These are phyloP conservation scores for Rhizopogon roseolus DNA, from an alignment of 768 basidiomycete genomes.

Conservation along the genomic window DNA sequence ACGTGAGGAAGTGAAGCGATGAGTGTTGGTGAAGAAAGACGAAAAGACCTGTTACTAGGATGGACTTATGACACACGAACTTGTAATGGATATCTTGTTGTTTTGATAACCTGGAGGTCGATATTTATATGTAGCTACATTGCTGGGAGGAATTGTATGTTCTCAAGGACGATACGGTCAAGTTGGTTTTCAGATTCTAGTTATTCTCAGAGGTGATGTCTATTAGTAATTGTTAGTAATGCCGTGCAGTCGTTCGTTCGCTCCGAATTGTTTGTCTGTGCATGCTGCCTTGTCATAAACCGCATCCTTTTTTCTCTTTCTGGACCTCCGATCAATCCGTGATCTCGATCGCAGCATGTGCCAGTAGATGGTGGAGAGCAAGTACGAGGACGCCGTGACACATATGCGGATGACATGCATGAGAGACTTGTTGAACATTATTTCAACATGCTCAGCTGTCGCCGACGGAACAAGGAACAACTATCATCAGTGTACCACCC, in stretches of 20 bases:
- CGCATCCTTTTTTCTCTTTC: too few relatives aligned
- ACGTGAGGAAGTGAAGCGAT: neutral
- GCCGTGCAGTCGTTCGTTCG: too few relatives aligned
- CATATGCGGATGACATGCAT: neutral
- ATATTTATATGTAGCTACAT: too few relatives aligned
- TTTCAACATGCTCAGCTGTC: neutral
- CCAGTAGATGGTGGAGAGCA: too few relatives aligned
- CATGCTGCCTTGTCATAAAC: too few relatives aligned
- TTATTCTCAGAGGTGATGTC: too few relatives aligned
- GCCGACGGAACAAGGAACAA: neutral
- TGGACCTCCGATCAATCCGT: neutral
- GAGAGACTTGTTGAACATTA: neutral
- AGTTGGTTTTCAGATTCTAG: too few relatives aligned
- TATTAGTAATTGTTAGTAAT: too few relatives aligned
- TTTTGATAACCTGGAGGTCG: too few relatives aligned
- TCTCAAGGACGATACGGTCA: too few relatives aligned
- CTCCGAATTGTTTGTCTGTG: too few relatives aligned
- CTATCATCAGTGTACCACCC: neutral
- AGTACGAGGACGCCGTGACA: neutral
- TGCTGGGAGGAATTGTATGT: too few relatives aligned
- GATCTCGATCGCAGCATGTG: neutral
- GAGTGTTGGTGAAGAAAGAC: slow-evolving; percentile 19
- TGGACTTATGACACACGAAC: neutral
- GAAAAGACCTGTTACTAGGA: slow-evolving; percentile 18
- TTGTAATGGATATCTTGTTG: neutral